phyloP scores from a whole-genome alignment of 1,284 basidiomycete species.

The Marasmius oreades region DNA sequence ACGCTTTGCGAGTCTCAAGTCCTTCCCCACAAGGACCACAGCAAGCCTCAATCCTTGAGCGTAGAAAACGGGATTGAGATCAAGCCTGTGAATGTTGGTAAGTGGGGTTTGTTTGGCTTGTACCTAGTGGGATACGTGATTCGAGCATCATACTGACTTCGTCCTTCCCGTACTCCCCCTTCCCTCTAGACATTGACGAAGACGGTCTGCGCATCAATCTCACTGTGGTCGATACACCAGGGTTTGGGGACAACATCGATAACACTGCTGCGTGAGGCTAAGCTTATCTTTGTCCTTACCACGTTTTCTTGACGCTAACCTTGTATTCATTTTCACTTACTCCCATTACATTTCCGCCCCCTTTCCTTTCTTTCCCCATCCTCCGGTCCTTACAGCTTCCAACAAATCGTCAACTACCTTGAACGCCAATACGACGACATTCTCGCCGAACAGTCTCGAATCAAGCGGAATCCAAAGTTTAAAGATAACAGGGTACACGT shows the following conservation, averaged over 20 bases:
- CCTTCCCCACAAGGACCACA: constrained; percentile 73
- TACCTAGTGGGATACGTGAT: constrained; percentile 18
- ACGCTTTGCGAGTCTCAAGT: constrained; percentile 90
- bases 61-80: constrained; percentile 87
- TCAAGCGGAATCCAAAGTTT: constrained; percentile 98
- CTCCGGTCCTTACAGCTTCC: constrained; percentile 56
- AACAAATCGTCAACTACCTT: constrained; percentile 91
- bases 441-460: constrained; percentile 94
- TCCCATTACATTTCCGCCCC: too few species aligned
- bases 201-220: constrained; percentile 94
- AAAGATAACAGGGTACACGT: constrained; percentile 94
- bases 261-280: constrained; percentile 86
- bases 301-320: too few species aligned
- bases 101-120: constrained; percentile 23
- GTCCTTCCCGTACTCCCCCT: too few species aligned
- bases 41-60: constrained; percentile 80
- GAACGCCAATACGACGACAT: constrained; percentile 99
- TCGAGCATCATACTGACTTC: too few species aligned
- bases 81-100: constrained; percentile 89
- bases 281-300: too few species aligned
- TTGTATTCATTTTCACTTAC: too few species aligned
- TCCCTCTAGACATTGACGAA: constrained; percentile 83
- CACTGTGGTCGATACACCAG: constrained; percentile 96
- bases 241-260: constrained; percentile 97
- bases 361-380: constrained; percentile 3